Evolutionary conservation across 139 green algal genomes (phyloP), one percentile per base, ranked within the genome.

Genomic region (Coccomyxa sp.): DNA sequence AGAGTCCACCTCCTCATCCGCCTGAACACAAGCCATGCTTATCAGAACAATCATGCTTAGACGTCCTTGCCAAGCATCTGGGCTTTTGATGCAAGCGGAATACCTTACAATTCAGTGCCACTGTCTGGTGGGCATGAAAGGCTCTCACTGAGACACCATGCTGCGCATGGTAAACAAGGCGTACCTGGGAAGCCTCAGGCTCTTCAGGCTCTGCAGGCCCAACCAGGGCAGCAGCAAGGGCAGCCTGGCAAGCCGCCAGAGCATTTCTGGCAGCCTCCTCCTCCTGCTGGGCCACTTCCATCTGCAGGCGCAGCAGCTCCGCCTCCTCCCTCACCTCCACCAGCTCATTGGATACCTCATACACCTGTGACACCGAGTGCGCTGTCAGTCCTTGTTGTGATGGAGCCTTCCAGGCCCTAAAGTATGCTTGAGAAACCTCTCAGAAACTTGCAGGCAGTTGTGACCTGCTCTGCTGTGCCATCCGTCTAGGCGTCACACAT

Each of bases 271-370:
- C 86, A 33, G 89, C 87, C 37, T 78, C 78, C 44, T 78, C 84
- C 73, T 94, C 89, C 83, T 91, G 86, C 69, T 87, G 74, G 0
- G 90, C 88, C n/a, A 90, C 81, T 27, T 96, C 88, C 50, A 94
- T 83, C 75, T 89, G 83, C 44, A 95, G 86, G 31, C 86, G 79
- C 75, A 94, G 77, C 78, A 95, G 82, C 76, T 94, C 92, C 35
- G 84, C 50, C 77, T 93, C 89, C 71, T 96, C 92, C 6, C 18
- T 33, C 38, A 86, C 68, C 69, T 92, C 88, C 2, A 76, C 77
- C 55, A 88, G 35, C 79, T 92, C 86, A 33, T 87, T 75, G 9
- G 83, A 73, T 4, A 68, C 69, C 69, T 95, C 91, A 39, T 85
- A 85, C 31, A 85, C 81, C 88, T 93, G 78, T 55, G 39, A 1